Percentiles rank a stretch among this genome's conserved stretches.
phyloP scores from a whole-genome alignment of 495 filamentous ascomycete genomes.

The Penicillium maclennaniae region DNA sequence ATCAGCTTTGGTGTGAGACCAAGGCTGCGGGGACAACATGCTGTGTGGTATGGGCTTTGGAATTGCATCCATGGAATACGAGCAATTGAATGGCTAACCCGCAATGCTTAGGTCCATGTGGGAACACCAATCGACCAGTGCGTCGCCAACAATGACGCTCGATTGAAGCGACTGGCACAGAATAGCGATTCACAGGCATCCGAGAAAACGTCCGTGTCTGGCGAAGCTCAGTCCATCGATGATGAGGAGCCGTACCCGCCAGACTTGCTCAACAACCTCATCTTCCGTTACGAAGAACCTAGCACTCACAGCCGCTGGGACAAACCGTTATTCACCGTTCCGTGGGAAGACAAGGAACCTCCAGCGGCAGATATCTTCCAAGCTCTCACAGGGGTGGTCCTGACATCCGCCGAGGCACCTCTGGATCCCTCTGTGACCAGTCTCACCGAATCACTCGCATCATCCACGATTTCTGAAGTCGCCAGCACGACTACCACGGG shows the following conservation, averaged over 20 bases:
- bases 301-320: slow-evolving; percentile 96
- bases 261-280: slow-evolving; percentile 82
- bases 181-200: neutral
- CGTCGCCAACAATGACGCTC: slow-evolving; percentile 42
- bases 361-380: slow-evolving; percentile 75
- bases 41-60: slow-evolving; percentile 63
- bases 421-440: slow-evolving; percentile 24
- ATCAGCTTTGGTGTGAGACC: slow-evolving; percentile 92
- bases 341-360: slow-evolving; percentile 69
- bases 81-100: neutral
- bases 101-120: slow-evolving; percentile 60
- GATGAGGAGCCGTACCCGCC: slow-evolving; percentile 56
- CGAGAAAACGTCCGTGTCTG: neutral
- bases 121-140: slow-evolving; percentile 72
- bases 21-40: slow-evolving; percentile 80
- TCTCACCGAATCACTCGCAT: slow-evolving; percentile 25
- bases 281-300: slow-evolving; percentile 94
- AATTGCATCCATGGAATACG: neutral
- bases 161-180: slow-evolving; percentile 22
- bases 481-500: slow-evolving; percentile 30
- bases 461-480: slow-evolving; percentile 26
- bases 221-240: slow-evolving; percentile 1
- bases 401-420: slow-evolving; percentile 24
- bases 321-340: slow-evolving; percentile 85
- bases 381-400: slow-evolving; percentile 50